phyloP scores from a whole-genome alignment of 1,284 basidiomycete genomes.

The Cryptococcus sp. region DNA sequence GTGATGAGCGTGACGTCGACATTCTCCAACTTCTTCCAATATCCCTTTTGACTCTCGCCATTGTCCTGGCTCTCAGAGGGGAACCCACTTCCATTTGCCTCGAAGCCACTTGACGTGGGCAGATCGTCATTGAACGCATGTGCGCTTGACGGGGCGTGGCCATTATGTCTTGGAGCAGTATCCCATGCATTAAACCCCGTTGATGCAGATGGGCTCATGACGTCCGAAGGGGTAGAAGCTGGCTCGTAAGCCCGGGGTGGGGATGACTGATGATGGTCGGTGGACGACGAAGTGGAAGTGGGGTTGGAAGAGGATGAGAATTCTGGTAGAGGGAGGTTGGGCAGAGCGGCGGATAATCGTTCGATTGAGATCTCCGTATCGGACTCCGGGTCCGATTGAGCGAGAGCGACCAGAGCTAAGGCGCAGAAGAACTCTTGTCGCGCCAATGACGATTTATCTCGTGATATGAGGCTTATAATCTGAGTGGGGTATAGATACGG shows the following conservation, averaged over 20 bases:
- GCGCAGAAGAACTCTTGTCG: conserved; percentile 86
- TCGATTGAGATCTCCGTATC: conserved; percentile 62
- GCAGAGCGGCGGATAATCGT: conserved; percentile 71
- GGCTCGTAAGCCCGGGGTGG: background rate
- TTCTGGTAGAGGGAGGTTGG: conserved; percentile 69
- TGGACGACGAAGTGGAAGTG: background rate
- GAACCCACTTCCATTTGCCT: conserved; percentile 13
- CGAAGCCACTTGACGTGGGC: conserved; percentile 11
- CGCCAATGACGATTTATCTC: conserved; percentile 59
- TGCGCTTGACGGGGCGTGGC: background rate
- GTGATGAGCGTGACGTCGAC: conserved; percentile 67
- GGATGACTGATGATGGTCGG: background rate
- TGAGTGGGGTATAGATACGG: conserved; percentile 5
- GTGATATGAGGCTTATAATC: conserved; percentile 41
- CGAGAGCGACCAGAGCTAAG: conserved; percentile 77
- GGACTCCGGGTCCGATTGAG: conserved; percentile 53
- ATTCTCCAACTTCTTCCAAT: conserved; percentile 79
- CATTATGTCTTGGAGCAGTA: conserved; percentile 23
- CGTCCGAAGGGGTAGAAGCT: conserved; percentile 1
- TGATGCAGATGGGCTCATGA: conserved; percentile 26
- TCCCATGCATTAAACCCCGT: conserved; percentile 38
- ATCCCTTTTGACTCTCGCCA: conserved; percentile 56
- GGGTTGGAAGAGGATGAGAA: conserved; percentile 37
- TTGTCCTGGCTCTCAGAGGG: conserved; percentile 20
- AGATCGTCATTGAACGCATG: background rate